Base-by-base conservation (phyloP, 1,139 yeast species). In the Candida gigantensis region DNA sequence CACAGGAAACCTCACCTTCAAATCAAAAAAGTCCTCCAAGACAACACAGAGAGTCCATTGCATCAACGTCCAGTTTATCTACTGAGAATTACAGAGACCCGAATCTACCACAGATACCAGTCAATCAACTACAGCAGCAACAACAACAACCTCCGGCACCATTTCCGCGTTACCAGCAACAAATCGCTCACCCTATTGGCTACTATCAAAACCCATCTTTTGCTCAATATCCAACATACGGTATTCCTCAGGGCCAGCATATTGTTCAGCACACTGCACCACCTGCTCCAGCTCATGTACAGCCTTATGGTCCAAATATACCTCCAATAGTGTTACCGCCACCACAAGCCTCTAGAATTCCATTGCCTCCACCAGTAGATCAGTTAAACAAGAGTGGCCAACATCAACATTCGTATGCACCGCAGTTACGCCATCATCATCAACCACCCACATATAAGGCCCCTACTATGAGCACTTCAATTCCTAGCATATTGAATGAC, bases 401-500 rank as follows among this genome's bases (percentile, higher is more conserved):
- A 15, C 32, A 34, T 15, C 24, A 18, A 7, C 19, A 18, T 7
- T 7, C 19, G 19, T 6, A 18, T 18, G 19, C 7, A 6, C 27
- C 16, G 10, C 13, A 17, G 9, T 9, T 19, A 7, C 5, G 19
- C 7, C 7, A 7, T 6, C 28, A 6, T 23, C 23, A 36, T 14
- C 30, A 4, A 5, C 19, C 11, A 23, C 13, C 6, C n/a, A 20
- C 6, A 20, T 9, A 20, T 20, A 20, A n/a, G 4, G 6, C n/a
- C 8, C 8, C 4, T 20, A 6, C 8, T n/a, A 20, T 9, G n/a
- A 4, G 6, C 6, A 27, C 23, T 8, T 41, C 44, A 3, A 41
- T 42, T 3, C 27, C 37, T 28, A 42, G 34, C 29, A 32, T 42
- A 18, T 31, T 42, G 12, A 42, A 42, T 36, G 44, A 42, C 18